Evolutionary conservation across 2,329 filamentous ascomycete species (phyloP), one percentile per base, ranked within the genome.

Genomic region (Colletotrichum sp.): DNA sequence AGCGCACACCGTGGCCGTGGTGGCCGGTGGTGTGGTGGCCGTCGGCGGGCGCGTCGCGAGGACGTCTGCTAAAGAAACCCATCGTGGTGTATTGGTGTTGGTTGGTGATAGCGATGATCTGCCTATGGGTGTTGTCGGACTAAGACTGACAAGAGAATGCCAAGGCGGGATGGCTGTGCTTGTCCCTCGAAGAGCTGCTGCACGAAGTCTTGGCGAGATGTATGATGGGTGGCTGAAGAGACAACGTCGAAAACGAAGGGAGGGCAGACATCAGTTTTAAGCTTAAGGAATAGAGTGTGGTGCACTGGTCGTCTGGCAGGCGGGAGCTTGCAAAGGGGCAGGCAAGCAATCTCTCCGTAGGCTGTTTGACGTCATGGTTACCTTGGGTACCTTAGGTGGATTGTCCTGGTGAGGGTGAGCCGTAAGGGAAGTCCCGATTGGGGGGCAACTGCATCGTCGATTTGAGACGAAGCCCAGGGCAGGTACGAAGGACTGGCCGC

Each of bases 151-250:
- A 72, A 73, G 73, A 73, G 3, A 32, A 64, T 63, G 73, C 73
- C 73, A 75, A 75, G 73, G 48, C 73, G 73, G 73, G 57, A 68
- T 73, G 73, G 73, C 70, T 72, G 57, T 58, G 73, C 73, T 73
- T 73, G 63, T 75, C 38, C 73, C 73, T 65, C 63, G 61, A 43
- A 55, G 43, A 55, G 64, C 63, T 60, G 73, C 70, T 38, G 73
- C 73, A 58, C 67, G 64, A 64, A 24, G 12, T 32, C 73, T 75
- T 69, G 73, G 73, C 73, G 43, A 65, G 43, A 57, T 73, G 55
- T 75, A 48, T n/a, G 36, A 68, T 75, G 64, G 64, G 58, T 75
- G 63, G 24, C 34, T 67, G 68, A 55, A 48, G 67, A 73, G 70
- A 36, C 58, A 26, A 48, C 8, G 16, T 21, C 26, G 13, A n/a